Conservation (phyloP, 202 grass and related monocot species). For the Schoenoplectus tabernaemontani region DNA sequence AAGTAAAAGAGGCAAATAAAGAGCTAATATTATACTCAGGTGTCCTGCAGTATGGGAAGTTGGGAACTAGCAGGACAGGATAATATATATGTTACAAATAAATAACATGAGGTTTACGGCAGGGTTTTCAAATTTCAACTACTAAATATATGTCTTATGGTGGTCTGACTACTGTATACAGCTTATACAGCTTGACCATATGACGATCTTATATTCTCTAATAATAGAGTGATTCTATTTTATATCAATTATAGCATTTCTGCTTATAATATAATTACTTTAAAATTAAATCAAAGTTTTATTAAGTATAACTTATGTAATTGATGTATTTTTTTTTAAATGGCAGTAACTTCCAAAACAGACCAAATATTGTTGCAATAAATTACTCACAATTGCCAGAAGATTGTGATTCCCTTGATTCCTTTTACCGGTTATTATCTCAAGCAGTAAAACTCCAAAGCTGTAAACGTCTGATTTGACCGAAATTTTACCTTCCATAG, state of each 20-base stretch:
- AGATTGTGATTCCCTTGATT: background rate
- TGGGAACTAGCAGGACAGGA: background rate
- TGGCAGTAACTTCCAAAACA: background rate
- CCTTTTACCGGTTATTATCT: constrained; percentile 24
- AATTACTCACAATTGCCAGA: background rate
- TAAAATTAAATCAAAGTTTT: background rate
- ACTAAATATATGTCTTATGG: no score
- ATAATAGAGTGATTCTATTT: background rate
- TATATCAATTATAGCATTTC: background rate
- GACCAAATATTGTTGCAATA: background rate
- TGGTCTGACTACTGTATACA: no score
- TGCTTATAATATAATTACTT: background rate
- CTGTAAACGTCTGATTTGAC: constrained; percentile 27
- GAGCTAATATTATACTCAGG: background rate
- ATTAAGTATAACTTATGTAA: background rate
- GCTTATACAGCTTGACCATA: background rate
- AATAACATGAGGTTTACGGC: background rate
- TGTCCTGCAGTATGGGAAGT: background rate
- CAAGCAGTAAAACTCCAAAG: constrained; percentile 29
- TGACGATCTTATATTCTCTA: background rate
- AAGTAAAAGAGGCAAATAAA: background rate
- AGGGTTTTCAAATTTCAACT: background rate
- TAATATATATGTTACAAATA: background rate
- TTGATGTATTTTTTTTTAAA: background rate
- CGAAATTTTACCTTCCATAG: constrained; percentile 27